phyloP scores from a whole-genome alignment of 1,139 yeast genomes.

The Candida dubliniensis region DNA sequence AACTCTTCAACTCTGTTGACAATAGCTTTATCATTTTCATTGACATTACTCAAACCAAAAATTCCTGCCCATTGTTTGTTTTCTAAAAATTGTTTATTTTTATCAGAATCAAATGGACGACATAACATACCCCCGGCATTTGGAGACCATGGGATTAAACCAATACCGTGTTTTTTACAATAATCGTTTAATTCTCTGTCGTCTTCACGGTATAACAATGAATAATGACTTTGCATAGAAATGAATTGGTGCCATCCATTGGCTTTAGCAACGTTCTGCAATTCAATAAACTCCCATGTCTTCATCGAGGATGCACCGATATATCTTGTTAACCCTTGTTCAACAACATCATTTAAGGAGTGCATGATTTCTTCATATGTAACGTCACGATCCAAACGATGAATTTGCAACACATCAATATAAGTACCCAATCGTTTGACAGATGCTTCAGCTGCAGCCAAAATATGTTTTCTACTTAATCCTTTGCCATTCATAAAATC shows the following conservation, averaged over 20 bases:
- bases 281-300: slow-evolving; percentile 44
- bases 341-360: slow-evolving; percentile 52
- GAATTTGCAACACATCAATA: slow-evolving; percentile 51
- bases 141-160: slow-evolving; percentile 54
- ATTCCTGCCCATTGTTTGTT: neutral
- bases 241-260: slow-evolving; percentile 54
- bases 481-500: slow-evolving; percentile 32
- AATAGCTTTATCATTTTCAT: slow-evolving; percentile 32
- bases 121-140: slow-evolving; percentile 47
- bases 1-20: slow-evolving; percentile 53
- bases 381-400: slow-evolving; percentile 44
- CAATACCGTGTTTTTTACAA: slow-evolving; percentile 36
- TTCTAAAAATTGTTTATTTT: slow-evolving; percentile 7
- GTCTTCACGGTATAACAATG: slow-evolving; percentile 56
- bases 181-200: slow-evolving; percentile 59
- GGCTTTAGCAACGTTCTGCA: slow-evolving; percentile 53
- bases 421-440: slow-evolving; percentile 51
- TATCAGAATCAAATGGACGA: slow-evolving; percentile 27
- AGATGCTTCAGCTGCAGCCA: slow-evolving; percentile 50
- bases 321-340: slow-evolving; percentile 48
- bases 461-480: slow-evolving; percentile 52
- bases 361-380: slow-evolving; percentile 52
- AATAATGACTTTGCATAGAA: slow-evolving; percentile 58
- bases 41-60: slow-evolving; percentile 8
- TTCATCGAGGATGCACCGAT: slow-evolving; percentile 60